Percentiles rank a stretch among this genome's conserved stretches.
These are phyloP conservation scores for Verbena officinalis DNA, from an alignment of 257 asterid species.

Conservation along the genomic window DNA sequence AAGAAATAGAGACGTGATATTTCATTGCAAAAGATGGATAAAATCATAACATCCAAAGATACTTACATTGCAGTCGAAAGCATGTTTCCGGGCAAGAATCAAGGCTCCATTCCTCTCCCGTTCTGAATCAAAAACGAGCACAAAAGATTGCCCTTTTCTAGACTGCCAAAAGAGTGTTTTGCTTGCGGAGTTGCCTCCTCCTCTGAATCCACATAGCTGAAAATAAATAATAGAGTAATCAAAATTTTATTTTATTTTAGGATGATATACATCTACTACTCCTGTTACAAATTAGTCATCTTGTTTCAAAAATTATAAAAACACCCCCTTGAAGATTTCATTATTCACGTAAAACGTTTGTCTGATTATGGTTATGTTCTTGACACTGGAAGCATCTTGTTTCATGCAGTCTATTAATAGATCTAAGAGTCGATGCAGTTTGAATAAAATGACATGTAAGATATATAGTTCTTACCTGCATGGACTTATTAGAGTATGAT, in stretches of 20 bases:
- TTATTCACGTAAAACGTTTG: too few species aligned
- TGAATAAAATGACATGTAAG: too few species aligned
- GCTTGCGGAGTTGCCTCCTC: slow-evolving; percentile 95
- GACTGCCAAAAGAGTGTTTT: slow-evolving; percentile 94
- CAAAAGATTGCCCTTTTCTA: slow-evolving; percentile 84
- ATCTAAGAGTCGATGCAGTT: too few species aligned
- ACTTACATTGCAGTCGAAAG: slow-evolving; percentile 91
- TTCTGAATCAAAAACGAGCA: slow-evolving; percentile 84
- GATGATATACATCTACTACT: too few species aligned
- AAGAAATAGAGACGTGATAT: not conserved
- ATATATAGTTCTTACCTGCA: slow-evolving; percentile 54
- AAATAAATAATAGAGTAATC: not conserved
- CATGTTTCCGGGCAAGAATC: slow-evolving; percentile 74
- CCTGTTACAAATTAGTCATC: too few species aligned
- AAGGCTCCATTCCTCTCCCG: slow-evolving; percentile 81
- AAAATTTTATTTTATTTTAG: not conserved
- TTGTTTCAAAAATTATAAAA: too few species aligned
- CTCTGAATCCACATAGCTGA: slow-evolving; percentile 90
- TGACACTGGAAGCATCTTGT: too few species aligned
- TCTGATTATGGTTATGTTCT: too few species aligned
- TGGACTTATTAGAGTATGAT: slow-evolving; percentile 53
- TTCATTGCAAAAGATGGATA: not conserved
- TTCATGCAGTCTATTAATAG: too few species aligned
- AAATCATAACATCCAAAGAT: slow-evolving; percentile 40
- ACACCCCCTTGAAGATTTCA: too few species aligned